Evolutionary conservation across 2,329 filamentous ascomycete species (phyloP).

Genomic region (Colletotrichum phormii): DNA sequence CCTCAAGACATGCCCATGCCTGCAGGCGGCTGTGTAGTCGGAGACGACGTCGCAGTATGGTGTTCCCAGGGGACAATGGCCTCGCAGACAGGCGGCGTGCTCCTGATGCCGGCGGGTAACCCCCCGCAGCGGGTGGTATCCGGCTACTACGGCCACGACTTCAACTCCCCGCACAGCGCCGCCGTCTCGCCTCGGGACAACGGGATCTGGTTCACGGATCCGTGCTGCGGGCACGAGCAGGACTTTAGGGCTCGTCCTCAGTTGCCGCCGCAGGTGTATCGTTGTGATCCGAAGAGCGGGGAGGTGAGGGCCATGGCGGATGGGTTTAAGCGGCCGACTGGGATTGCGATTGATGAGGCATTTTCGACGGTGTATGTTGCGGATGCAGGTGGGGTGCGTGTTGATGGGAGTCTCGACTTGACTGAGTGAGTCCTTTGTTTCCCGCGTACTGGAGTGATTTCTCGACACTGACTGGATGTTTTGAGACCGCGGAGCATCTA

Average conservation of each 20-base stretch:
- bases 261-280: conserved; percentile 61
- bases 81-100: conserved; percentile 29
- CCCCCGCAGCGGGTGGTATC: conserved; percentile 51
- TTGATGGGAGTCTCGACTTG: conserved; percentile 28
- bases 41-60: conserved; percentile 54
- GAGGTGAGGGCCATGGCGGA: conserved; percentile 60
- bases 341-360: conserved; percentile 52
- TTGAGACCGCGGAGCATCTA: conserved; percentile 54
- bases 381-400: conserved; percentile 45
- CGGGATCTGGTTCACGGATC: conserved; percentile 63
- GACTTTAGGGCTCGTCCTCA: conserved; percentile 56
- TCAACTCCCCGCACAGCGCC: conserved; percentile 60
- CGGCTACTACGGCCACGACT: conserved; percentile 56
- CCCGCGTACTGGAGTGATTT: neutral
- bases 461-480: neutral
- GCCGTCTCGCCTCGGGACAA: conserved; percentile 49
- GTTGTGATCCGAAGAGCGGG: conserved; percentile 53
- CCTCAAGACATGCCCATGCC: conserved; percentile 58
- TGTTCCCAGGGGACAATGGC: conserved; percentile 53
- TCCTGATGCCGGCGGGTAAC: conserved; percentile 31
- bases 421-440: conserved; percentile 39
- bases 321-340: conserved; percentile 56
- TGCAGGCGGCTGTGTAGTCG: conserved; percentile 51
- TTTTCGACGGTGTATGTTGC: conserved; percentile 56
- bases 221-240: conserved; percentile 55